Conservation (phyloP, 2,329 filamentous ascomycete species). For the Myotisia sp. region DNA sequence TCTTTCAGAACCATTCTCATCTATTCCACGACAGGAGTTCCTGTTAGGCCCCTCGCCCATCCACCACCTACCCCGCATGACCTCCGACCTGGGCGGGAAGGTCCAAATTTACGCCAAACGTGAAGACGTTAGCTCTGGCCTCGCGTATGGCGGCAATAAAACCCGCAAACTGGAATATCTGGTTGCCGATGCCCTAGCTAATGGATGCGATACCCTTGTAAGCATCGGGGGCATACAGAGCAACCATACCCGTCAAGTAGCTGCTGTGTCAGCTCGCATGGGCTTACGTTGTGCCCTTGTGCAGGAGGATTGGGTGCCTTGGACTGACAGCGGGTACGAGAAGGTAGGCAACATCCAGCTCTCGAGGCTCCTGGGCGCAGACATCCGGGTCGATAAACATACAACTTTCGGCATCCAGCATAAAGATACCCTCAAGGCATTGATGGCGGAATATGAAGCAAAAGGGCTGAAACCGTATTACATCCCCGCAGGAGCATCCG, state of each 20-base stretch:
- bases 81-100: constrained; percentile 43
- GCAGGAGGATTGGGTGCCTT: constrained; percentile 57
- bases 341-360: constrained; percentile 59
- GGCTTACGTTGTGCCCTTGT: constrained; percentile 40
- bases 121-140: constrained; percentile 55
- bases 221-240: constrained; percentile 55
- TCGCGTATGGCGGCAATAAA: constrained; percentile 57
- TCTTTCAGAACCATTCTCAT: constrained; percentile 49
- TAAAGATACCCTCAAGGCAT: constrained; percentile 43
- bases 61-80: constrained; percentile 51
- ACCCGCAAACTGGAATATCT: constrained; percentile 57
- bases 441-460: constrained; percentile 40
- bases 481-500: constrained; percentile 56
- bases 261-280: constrained; percentile 45
- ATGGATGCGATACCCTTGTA: constrained; percentile 47
- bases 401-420: constrained; percentile 55
- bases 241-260: constrained; percentile 56
- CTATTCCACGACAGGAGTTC: constrained; percentile 47
- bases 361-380: constrained; percentile 51
- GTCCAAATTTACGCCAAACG: constrained; percentile 56
- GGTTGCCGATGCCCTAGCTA: constrained; percentile 45
- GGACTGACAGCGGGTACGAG: constrained; percentile 45
- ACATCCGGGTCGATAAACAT: constrained; percentile 43
- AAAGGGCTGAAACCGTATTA: constrained; percentile 52
- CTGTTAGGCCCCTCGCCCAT: constrained; percentile 57